Percentiles rank a stretch among this genome's conserved stretches.
Evolutionary conservation across 148 eudicot genomes (phyloP).

Genomic region (Camellia lanceoleosa): DNA sequence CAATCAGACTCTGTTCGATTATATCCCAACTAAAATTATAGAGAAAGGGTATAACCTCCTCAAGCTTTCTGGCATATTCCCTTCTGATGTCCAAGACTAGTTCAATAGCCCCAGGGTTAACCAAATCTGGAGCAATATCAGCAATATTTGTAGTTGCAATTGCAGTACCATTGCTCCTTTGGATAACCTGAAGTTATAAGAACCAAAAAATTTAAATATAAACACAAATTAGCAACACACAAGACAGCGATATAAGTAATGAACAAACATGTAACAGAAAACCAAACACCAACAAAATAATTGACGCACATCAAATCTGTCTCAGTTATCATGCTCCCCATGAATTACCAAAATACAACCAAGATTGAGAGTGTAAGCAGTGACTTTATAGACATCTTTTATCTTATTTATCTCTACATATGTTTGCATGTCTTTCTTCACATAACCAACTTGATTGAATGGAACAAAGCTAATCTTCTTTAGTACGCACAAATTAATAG

Average conservation of each 20-base stretch:
- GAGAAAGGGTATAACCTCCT: slow-evolving; percentile 47
- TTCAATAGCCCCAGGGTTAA: slow-evolving; percentile 50
- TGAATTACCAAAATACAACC: neutral
- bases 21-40: neutral
- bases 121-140: slow-evolving; percentile 50
- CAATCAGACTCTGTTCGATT: neutral
- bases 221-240: neutral
- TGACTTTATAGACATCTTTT: neutral
- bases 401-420: too few relatives aligned
- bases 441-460: too few relatives aligned
- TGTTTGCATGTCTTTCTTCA: too few relatives aligned
- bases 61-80: slow-evolving; percentile 73
- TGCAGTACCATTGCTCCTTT: slow-evolving; percentile 36
- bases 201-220: neutral
- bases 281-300: neutral
- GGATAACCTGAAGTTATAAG: slow-evolving; percentile 41
- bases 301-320: neutral
- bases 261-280: neutral
- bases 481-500: neutral
- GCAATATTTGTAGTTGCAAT: slow-evolving; percentile 30
- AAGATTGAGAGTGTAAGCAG: neutral
- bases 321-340: neutral
- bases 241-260: neutral
- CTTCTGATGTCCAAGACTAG: slow-evolving; percentile 64
- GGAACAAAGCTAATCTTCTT: too few relatives aligned